A percentile compares a stretch with the other conserved stretches of the same genome.
These are phyloP conservation scores for Drosera spatulata DNA, from an alignment of 179 eudicot species.

Conservation along the genomic window DNA sequence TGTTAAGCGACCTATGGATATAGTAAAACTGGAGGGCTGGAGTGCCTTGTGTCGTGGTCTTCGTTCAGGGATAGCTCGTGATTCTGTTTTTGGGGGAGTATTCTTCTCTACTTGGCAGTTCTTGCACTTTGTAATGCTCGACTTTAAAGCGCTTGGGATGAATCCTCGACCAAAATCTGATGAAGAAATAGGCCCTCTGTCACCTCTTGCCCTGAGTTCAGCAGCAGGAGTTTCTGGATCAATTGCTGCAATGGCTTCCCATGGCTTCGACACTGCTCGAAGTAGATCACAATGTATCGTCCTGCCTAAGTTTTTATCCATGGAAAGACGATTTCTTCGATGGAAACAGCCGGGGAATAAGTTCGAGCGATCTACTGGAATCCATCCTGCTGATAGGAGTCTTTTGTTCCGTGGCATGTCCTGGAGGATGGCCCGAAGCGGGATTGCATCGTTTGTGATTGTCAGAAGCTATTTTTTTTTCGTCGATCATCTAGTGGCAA, in stretches of 20 bases:
- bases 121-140: slow-evolving; percentile 48
- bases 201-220: slow-evolving; percentile 67
- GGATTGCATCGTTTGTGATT: slow-evolving; percentile 58
- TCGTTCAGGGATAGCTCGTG: slow-evolving; percentile 67
- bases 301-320: slow-evolving; percentile 61
- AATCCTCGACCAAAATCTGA: slow-evolving; percentile 56
- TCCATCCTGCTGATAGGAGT: slow-evolving; percentile 82
- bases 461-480: slow-evolving; percentile 62
- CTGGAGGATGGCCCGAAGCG: slow-evolving; percentile 73
- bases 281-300: slow-evolving; percentile 67
- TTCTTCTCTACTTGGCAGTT: slow-evolving; percentile 88
- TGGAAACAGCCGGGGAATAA: slow-evolving; percentile 70
- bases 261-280: slow-evolving; percentile 74
- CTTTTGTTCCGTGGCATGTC: slow-evolving; percentile 60
- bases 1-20: slow-evolving; percentile 41
- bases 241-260: slow-evolving; percentile 88
- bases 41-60: slow-evolving; percentile 78
- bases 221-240: slow-evolving; percentile 88
- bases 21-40: slow-evolving; percentile 75
- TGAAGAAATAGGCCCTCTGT: slow-evolving; percentile 68
- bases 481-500: slow-evolving; percentile 36
- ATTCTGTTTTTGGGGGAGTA: slow-evolving; percentile 74
- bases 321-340: slow-evolving; percentile 72
- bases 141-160: slow-evolving; percentile 89
- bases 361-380: slow-evolving; percentile 80